Conservation (phyloP, 805 yeast species). For the Myxozyma geophila region DNA sequence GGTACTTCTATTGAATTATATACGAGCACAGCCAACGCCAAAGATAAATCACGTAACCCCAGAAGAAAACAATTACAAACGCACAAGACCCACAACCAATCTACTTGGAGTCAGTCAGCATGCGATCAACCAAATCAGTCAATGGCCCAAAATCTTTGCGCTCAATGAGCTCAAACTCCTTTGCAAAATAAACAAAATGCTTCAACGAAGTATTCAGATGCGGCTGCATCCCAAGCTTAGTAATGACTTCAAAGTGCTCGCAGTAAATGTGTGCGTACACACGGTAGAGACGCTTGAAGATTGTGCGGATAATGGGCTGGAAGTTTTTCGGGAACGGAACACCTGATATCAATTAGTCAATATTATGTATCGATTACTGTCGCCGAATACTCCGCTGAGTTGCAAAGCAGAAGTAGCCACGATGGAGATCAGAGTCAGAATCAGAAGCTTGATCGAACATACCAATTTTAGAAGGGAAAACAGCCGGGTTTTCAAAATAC, state of each 20-base stretch:
- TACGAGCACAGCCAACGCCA: background rate
- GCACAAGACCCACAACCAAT: background rate
- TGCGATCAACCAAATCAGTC: constrained; percentile 74
- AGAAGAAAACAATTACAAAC: background rate
- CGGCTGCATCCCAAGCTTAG: constrained; percentile 88
- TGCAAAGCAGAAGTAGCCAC: background rate
- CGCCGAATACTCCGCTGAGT: background rate
- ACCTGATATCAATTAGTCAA: constrained; percentile 6
- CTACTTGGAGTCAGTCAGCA: constrained; percentile 49
- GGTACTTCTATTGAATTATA: background rate
- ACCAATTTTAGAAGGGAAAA: constrained; percentile 88
- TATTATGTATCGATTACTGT: background rate
- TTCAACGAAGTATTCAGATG: constrained; percentile 92
- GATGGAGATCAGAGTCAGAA: background rate
- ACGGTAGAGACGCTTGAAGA: constrained; percentile 87
- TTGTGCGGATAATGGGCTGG: constrained; percentile 75
- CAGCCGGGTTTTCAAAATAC: constrained; percentile 85
- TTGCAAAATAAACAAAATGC: constrained; percentile 86
- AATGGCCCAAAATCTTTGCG: constrained; percentile 90
- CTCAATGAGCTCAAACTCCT: constrained; percentile 77
- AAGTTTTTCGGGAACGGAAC: constrained; percentile 91
- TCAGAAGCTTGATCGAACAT: background rate
- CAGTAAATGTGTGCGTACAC: constrained; percentile 97
- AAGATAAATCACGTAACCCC: background rate
- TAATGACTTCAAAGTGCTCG: constrained; percentile 94